phyloP scores from a whole-genome alignment of 345 rosid species.

The Moricandia arvensis region DNA sequence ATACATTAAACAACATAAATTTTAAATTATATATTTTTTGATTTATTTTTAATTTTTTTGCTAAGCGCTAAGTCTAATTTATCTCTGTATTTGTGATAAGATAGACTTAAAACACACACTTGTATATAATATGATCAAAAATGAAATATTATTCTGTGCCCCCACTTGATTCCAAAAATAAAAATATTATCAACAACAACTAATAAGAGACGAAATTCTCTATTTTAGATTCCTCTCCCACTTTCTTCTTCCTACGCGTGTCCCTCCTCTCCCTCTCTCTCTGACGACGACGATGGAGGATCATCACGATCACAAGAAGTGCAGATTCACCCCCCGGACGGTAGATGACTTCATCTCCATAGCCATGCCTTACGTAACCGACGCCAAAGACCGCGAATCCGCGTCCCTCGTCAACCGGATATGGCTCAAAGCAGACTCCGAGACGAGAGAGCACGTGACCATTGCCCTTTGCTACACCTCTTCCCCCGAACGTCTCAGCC shows the following conservation, averaged over 20 bases:
- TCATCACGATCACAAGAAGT: background rate
- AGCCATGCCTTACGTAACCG: constrained; percentile 71
- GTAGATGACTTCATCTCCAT: constrained; percentile 56
- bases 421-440: constrained; percentile 73
- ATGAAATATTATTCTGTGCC: background rate
- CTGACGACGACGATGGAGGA: background rate
- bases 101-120: too few species aligned
- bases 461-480: constrained; percentile 80
- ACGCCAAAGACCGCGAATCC: constrained; percentile 71
- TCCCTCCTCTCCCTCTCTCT: background rate
- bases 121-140: background rate
- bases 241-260: background rate
- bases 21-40: too few species aligned
- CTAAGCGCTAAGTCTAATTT: too few species aligned
- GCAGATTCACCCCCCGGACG: background rate
- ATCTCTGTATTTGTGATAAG: too few species aligned
- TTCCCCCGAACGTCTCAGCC: constrained; percentile 61
- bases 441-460: constrained; percentile 79
- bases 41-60: too few species aligned
- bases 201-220: background rate
- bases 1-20: too few species aligned
- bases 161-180: background rate
- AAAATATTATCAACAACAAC: background rate
- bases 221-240: background rate
- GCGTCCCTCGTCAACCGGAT: constrained; percentile 73